A percentile compares a stretch with the other conserved stretches of the same genome.
These are phyloP conservation scores for Sugiyamaella castrensis DNA, from an alignment of 1,139 yeast species.

Conservation along the genomic window DNA sequence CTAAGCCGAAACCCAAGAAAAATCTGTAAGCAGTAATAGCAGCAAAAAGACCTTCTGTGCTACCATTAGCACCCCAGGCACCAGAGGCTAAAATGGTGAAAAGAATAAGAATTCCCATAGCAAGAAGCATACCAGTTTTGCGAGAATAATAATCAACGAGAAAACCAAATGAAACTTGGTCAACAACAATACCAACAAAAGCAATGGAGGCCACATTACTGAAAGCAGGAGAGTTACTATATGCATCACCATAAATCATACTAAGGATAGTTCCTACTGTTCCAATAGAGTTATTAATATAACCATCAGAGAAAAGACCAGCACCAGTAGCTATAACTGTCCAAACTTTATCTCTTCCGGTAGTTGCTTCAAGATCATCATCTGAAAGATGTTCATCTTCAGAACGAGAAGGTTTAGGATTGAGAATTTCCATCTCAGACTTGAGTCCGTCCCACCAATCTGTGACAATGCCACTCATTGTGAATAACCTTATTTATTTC, in stretches of 20 bases:
- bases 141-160: constrained; percentile 77
- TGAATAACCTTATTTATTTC: too few species aligned
- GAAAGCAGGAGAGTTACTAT: constrained; percentile 60
- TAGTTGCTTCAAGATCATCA: not conserved
- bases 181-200: constrained; percentile 84
- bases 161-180: constrained; percentile 75
- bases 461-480: not conserved
- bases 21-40: constrained; percentile 81
- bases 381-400: constrained; percentile 1
- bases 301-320: constrained; percentile 87
- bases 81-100: constrained; percentile 78
- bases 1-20: constrained; percentile 73
- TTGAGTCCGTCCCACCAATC: not conserved
- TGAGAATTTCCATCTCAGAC: not conserved
- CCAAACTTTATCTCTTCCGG: constrained; percentile 42
- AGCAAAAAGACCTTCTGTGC: constrained; percentile 61
- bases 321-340: constrained; percentile 86
- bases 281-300: constrained; percentile 77
- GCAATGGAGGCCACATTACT: constrained; percentile 79
- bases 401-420: constrained; percentile 1
- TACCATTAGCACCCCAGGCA: constrained; percentile 73
- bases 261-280: constrained; percentile 70
- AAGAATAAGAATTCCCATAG: constrained; percentile 68
- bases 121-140: constrained; percentile 72
- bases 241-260: constrained; percentile 58